These are phyloP conservation scores for Cyclanthera cordifolia DNA, from an alignment of 306 rosid genomes.

Conservation along the genomic window DNA sequence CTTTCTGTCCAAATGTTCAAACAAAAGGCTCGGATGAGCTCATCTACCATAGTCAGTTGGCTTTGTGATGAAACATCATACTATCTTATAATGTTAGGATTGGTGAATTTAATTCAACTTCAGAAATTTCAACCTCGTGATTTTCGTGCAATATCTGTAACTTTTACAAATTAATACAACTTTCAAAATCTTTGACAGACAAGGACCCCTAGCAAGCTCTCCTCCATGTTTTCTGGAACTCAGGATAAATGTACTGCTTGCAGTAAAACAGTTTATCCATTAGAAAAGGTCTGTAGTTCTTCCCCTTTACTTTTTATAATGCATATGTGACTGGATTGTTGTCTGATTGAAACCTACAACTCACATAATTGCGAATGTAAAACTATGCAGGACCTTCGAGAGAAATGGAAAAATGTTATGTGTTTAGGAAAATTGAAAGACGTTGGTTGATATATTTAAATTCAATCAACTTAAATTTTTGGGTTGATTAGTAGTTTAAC, in stretches of 20 bases:
- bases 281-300: slow-evolving; percentile 62
- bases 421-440: too few species aligned
- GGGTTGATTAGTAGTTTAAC: too few species aligned
- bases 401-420: too few species aligned
- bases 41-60: too few species aligned
- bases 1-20: too few species aligned
- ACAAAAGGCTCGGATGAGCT: too few species aligned
- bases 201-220: slow-evolving; percentile 69
- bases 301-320: neutral
- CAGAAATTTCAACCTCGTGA: neutral
- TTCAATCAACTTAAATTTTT: too few species aligned
- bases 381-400: neutral
- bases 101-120: neutral
- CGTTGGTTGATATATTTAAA: too few species aligned
- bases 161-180: neutral
- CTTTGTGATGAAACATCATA: too few species aligned
- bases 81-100: too few species aligned
- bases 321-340: neutral
- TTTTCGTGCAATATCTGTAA: neutral
- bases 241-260: slow-evolving; percentile 78
- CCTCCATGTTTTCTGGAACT: slow-evolving; percentile 84
- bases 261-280: slow-evolving; percentile 79
- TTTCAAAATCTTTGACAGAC: slow-evolving; percentile 27
- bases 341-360: too few species aligned
- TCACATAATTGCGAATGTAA: slow-evolving; percentile 38